Evolutionary conservation across 106 monocot genomes (phyloP), one percentile per base, ranked within the genome.

Genomic region (Gastrodia elata): DNA sequence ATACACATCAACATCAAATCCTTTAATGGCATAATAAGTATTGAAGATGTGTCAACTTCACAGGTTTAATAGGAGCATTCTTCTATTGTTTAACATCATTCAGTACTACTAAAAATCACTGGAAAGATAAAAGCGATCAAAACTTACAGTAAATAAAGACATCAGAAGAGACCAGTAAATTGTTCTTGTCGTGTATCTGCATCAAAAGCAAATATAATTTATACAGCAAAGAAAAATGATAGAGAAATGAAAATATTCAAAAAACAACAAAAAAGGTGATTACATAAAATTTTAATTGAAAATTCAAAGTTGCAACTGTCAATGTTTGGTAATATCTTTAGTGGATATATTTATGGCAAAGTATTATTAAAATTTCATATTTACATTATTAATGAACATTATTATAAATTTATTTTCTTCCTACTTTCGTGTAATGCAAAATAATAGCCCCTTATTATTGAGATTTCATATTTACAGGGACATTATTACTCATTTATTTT

Each of bases 61-160:
- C 9, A 24, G 13, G 61, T 32, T 4, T 32, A 32, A 61, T 30
- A 32, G n/a, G n/a, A 32, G 20, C 32, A 61, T 33, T 61, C 61
- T 61, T 30, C 28, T 13, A 30, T 27, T 61, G 27, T 58, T 8
- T 61, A n/a, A 24, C 10, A 32, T 61, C 57, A 10, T 58, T 9
- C 0, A 22, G 1, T 37, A 5, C 18, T 37, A 38, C n/a, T 37
- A n/a, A 67, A 67, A 67, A 38, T 67, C 37, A 20, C 16, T 33
- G 38, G 3, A 10, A 67, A 67, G 24, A 37, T 6, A 67, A 36
- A 68, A 65, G n/a, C 30, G 2, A 52, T 55, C 43, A 20, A 61
- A 65, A 86, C 86, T 86, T 37, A 89, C 89, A 5, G 86, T 89
- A 72, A 89, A 84, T 38, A 89, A 32, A 46, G 89, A 89, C 86